phyloP scores from a whole-genome alignment of 805 yeast genomes.

The Saccharomyces cerevisiae region DNA sequence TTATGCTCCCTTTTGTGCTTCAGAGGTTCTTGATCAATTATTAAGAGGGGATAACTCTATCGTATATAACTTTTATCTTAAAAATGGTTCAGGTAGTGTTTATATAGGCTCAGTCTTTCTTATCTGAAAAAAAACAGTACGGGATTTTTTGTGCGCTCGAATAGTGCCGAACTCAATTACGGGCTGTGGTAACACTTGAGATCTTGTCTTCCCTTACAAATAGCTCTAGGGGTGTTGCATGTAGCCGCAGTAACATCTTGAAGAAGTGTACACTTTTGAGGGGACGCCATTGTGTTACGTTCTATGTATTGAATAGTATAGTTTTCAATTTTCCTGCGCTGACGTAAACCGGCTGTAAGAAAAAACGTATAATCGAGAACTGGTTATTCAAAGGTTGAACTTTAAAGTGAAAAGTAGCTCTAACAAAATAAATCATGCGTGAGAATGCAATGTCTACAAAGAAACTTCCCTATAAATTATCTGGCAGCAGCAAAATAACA shows the following conservation, averaged over 20 bases:
- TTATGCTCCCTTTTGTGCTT: background rate
- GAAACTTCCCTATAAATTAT: background rate
- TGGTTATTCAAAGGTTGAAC: background rate
- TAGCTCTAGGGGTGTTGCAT: no score
- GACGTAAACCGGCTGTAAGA: background rate
- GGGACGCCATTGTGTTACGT: background rate
- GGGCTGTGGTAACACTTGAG: background rate
- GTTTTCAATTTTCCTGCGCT: background rate
- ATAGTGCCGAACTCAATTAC: background rate
- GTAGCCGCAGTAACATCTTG: background rate
- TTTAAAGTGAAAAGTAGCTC: background rate
- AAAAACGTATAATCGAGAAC: background rate
- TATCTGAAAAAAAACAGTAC: background rate
- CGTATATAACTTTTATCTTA: background rate
- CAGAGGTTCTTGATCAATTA: no score
- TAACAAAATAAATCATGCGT: background rate
- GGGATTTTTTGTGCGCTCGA: background rate
- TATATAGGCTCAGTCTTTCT: background rate
- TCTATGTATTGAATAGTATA: background rate
- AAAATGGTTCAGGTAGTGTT: background rate
- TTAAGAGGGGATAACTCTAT: background rate
- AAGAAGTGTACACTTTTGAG: background rate
- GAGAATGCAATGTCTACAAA: background rate
- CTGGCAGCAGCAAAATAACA: background rate
- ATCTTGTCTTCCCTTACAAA: background rate